Evolutionary conservation across 2,329 filamentous ascomycete genomes (phyloP), one percentile per base, ranked within the genome.

Genomic region (Aspergillus japonicus): DNA sequence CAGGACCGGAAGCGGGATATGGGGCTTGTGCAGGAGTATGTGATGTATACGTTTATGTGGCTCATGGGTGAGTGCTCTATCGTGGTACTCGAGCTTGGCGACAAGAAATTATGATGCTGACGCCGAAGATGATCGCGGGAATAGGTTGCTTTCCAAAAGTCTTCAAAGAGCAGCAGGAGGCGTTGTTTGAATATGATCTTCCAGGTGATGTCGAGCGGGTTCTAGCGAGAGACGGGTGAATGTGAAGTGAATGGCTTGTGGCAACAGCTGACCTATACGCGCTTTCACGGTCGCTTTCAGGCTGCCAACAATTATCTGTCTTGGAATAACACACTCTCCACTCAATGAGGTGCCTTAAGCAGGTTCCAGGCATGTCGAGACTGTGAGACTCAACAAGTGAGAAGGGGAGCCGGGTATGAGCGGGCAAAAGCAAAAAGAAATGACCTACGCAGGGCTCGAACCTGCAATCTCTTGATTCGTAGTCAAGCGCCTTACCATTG

Each of bases 401-500:
- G 5, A 35, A 35, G 33, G 5, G 33, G 33, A 35, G 12, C 33
- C 14, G 1, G 16, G 16, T 3, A 44, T 16, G 2, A 3, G 5
- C n/a, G 16, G 16, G 39, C 4, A 44, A 44, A 44, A 19, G 7
- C 4, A 53, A 53, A 53, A 42, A 53, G 19, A 54, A 42, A 50
- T 49, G 47, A 56, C 48, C 47, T 50, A 73, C 71, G 71, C 70
- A 72, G 71, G 71, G 66, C 57, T 79, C 76, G 77, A 79, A 79
- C 77, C 77, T 77, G 73, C 75, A 80, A 78, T 78, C 77, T 79
- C 75, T 78, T 78, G 77, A 80, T 78, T 77, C 78, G 78, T 78
- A 80, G 77, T 80, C 78, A 79, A 79, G 76, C 78, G 77, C 78
- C 77, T 79, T 80, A 75, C 78, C 77, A 79, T 79, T 79, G 76